Conservation (phyloP, 2,329 filamentous ascomycete genomes). For the Beauveria varroae region DNA sequence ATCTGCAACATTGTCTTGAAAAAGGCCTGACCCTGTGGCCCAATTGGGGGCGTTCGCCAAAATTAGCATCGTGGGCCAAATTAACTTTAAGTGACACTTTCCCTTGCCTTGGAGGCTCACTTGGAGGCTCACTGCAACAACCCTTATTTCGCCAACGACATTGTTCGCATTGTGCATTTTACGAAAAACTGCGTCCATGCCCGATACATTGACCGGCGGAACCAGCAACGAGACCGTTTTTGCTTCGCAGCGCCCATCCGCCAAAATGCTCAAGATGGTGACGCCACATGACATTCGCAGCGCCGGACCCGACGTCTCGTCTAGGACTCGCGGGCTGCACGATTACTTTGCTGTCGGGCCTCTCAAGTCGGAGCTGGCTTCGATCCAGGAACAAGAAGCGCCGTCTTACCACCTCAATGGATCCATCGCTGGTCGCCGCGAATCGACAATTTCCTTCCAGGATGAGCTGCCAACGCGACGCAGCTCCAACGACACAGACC, state of each 20-base stretch:
- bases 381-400: conserved; percentile 15
- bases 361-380: conserved; percentile 9
- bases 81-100: conserved; percentile 1
- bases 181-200: background rate
- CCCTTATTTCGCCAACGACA: background rate
- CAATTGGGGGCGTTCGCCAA: background rate
- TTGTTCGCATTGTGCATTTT: background rate
- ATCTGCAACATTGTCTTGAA: conserved; percentile 12
- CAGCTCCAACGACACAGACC: conserved; percentile 20
- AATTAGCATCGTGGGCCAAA: conserved; percentile 4
- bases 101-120: background rate
- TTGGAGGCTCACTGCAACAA: background rate
- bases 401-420: background rate
- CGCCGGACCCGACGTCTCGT: conserved; percentile 37
- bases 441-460: conserved; percentile 28
- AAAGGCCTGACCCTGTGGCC: background rate
- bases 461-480: conserved; percentile 24
- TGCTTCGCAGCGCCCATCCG: conserved; percentile 12
- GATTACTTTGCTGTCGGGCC: conserved; percentile 20
- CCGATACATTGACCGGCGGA: conserved; percentile 7
- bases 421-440: conserved; percentile 16
- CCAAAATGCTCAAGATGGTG: conserved; percentile 19
- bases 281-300: conserved; percentile 21
- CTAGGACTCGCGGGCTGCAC: conserved; percentile 24
- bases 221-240: conserved; percentile 7